Evolutionary conservation across 2,329 filamentous ascomycete genomes (phyloP).

Genomic region (Hirsutella thompsonii): DNA sequence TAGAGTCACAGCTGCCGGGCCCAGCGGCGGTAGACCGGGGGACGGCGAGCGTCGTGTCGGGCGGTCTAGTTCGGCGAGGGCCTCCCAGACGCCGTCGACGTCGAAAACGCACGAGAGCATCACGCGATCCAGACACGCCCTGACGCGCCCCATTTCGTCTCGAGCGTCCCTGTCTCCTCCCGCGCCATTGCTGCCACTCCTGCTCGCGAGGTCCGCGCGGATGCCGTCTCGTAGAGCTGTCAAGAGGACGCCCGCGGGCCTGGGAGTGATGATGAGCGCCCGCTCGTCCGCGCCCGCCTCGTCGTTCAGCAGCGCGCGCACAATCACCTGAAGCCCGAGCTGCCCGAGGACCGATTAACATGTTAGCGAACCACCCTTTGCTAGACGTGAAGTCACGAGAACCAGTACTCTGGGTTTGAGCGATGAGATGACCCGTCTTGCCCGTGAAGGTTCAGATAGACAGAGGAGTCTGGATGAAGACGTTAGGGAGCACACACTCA

Average conservation of each 20-base stretch:
- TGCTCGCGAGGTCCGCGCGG: slow-evolving; percentile 18
- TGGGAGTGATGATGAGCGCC: slow-evolving; percentile 36
- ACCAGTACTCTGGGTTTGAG: not conserved
- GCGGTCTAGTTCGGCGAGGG: slow-evolving; percentile 28
- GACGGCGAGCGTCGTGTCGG: no score
- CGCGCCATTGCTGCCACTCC: slow-evolving; percentile 7
- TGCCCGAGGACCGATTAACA: slow-evolving; percentile 9
- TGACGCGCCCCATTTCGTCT: slow-evolving; percentile 12
- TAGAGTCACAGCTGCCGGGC: slow-evolving; percentile 7
- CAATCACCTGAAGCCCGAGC: slow-evolving; percentile 37
- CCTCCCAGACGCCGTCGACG: slow-evolving; percentile 43
- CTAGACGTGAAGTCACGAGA: no score
- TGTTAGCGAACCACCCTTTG: no score
- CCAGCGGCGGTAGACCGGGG: no score
- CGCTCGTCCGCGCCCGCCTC: slow-evolving; percentile 10
- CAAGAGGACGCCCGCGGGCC: slow-evolving; percentile 26
- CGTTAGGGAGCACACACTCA: no score
- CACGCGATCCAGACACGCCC: slow-evolving; percentile 32
- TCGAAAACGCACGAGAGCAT: slow-evolving; percentile 46
- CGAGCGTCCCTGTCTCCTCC: not conserved
- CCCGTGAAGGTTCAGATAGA: not conserved
- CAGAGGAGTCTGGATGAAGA: slow-evolving; percentile 8
- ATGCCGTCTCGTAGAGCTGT: slow-evolving; percentile 28
- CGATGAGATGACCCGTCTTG: not conserved
- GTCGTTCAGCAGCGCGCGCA: slow-evolving; percentile 20